Base-by-base conservation (phyloP, 495 filamentous ascomycete species). In the Podospora bellae-mahoneyi region DNA sequence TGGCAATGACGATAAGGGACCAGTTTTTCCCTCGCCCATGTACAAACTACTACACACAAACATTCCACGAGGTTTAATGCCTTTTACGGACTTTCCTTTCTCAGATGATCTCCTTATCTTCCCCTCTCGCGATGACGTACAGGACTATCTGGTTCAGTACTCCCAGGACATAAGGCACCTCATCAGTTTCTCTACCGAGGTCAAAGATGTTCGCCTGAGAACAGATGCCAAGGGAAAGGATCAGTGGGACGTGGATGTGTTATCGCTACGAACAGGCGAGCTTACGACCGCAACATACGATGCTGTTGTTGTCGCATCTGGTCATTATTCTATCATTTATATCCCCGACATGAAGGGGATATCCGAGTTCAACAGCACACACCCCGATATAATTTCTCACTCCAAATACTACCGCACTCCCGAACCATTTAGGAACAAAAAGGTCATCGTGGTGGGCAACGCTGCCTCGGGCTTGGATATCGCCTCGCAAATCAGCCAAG, bases 41-140 rank as follows among this genome's bases (percentile, higher is more conserved):
- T 97, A 98, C 73, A 88, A 93, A 16, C 74, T 81, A 34, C 77
- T 97, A 30, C 89, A 96, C 69, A 92, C 93, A 54, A 98, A 98
- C 74, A 92, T 97, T 53, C 92, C 94, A 0, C 87, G 93, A 64
- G 79, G 81, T 1, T 73, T 97, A 67, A 97, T 98, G 94, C 74
- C 82, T 5, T 96, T 87, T 75, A 89, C 91, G 10, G 92, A 96
- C 63, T 79, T 86, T 16, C 70, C 81, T 16, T 94, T 94, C 66
- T 84, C 87, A 0, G 44, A 78, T 5, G 84, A 89, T 3, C 78
- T 79, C 15, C 75, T 90, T 70, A 82, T 97, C 9, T 95, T 96
- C 71, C 94, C 94, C 0, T 80, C 80, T 15, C 87, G 92, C 69
- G 72, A 85, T 63, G 78, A 79, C 15, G 91, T 97, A 16, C 84